These are phyloP conservation scores for Coemansia sp. DNA, from an alignment of 192 early-diverging fungal genomes.

Conservation along the genomic window DNA sequence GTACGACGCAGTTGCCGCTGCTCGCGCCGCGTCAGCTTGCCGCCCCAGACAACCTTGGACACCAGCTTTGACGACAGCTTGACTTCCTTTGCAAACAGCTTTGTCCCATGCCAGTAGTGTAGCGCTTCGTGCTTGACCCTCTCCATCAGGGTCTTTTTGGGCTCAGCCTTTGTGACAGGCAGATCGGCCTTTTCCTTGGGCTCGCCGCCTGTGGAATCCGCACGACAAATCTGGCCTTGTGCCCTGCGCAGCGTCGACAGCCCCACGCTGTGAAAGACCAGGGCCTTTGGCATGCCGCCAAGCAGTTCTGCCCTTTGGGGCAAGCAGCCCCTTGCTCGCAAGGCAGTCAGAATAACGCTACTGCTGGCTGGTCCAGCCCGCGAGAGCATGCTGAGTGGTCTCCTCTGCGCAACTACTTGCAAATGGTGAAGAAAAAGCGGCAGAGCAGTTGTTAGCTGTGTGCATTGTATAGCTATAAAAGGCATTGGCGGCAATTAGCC, in stretches of 20 bases:
- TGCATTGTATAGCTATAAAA: not conserved
- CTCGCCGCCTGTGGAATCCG: not conserved
- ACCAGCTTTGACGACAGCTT: constrained; percentile 78
- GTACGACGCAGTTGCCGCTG: constrained; percentile 85
- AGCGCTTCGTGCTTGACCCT: constrained; percentile 82
- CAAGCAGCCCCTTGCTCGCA: not conserved
- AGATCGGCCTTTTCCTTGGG: constrained; percentile 8
- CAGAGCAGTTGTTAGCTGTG: not conserved
- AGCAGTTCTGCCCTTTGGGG: not conserved
- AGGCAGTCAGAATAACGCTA: not conserved
- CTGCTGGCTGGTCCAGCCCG: not conserved
- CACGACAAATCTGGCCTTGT: constrained; percentile 7
- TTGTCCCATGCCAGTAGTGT: constrained; percentile 93
- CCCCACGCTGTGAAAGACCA: constrained; percentile 22
- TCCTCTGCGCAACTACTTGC: constrained; percentile 1
- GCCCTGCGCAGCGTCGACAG: constrained; percentile 29
- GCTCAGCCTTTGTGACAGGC: not conserved
- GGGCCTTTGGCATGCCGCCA: constrained; percentile 7
- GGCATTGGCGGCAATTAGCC: not conserved
- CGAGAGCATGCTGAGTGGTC: not conserved
- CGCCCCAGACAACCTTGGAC: constrained; percentile 69
- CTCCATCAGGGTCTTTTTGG: constrained; percentile 65
- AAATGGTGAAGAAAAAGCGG: not conserved
- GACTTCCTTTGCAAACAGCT: constrained; percentile 84
- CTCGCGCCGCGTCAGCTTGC: constrained; percentile 79